These are phyloP conservation scores for Ambrosia hybrid DNA, from an alignment of 140 eudicot genomes.

Conservation along the genomic window DNA sequence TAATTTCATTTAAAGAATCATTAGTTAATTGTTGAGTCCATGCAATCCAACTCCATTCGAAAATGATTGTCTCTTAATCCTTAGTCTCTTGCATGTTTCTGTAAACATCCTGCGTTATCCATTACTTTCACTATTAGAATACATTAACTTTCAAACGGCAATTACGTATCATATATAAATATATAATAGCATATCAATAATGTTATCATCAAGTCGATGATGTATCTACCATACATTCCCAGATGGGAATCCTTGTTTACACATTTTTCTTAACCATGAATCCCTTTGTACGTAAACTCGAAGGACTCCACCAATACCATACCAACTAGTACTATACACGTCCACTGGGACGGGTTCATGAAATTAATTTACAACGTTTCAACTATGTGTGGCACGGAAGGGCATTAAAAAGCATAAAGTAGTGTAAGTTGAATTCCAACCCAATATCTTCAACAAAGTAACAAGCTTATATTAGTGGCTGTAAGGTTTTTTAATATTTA, in stretches of 20 bases:
- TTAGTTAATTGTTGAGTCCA: conserved; percentile 8
- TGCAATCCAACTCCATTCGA: conserved; percentile 19
- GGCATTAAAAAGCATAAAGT: too few species aligned
- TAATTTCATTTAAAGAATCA: not conserved
- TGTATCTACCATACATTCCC: not conserved
- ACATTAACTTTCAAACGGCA: not conserved
- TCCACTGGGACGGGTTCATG: too few species aligned
- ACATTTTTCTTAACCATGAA: not conserved
- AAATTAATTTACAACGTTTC: too few species aligned
- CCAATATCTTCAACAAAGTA: too few species aligned
- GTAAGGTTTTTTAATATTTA: too few species aligned
- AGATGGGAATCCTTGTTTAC: not conserved
- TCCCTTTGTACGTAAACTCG: not conserved
- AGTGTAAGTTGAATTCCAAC: too few species aligned
- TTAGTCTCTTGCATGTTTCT: conserved; percentile 64
- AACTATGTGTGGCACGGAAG: too few species aligned
- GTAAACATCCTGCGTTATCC: conserved; percentile 59
- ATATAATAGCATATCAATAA: not conserved
- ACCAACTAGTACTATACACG: too few species aligned
- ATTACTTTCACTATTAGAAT: not conserved
- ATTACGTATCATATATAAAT: not conserved
- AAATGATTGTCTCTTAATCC: conserved; percentile 54
- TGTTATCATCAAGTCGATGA: not conserved
- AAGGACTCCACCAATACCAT: not conserved
- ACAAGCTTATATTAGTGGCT: too few species aligned